These are phyloP conservation scores for Irpex lacteus DNA, from an alignment of 1,284 basidiomycete genomes.

Conservation along the genomic window DNA sequence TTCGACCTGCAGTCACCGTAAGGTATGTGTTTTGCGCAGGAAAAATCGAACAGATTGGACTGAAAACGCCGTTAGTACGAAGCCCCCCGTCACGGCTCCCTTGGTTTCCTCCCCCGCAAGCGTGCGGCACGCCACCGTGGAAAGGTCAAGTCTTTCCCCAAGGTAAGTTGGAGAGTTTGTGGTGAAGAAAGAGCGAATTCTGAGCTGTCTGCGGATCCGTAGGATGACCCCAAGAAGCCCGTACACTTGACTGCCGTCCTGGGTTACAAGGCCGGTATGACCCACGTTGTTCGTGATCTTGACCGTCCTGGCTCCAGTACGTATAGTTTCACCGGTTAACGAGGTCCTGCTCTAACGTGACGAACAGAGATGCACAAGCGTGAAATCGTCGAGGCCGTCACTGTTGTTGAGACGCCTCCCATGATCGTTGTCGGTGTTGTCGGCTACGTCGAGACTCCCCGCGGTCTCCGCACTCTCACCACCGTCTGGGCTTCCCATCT, in stretches of 20 bases:
- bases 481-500: constrained; percentile 85
- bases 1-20: constrained; percentile 34
- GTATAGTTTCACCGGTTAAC: constrained; percentile 30
- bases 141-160: constrained; percentile 98
- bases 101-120: constrained; percentile 94
- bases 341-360: constrained; percentile 12
- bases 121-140: constrained; percentile 94
- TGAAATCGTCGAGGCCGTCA: constrained; percentile 98
- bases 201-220: constrained; percentile 15
- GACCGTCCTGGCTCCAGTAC: constrained; percentile 97
- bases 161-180: constrained; percentile 46
- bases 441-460: constrained; percentile 99
- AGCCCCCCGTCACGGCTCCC: constrained; percentile 92
- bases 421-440: constrained; percentile 98
- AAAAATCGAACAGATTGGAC: constrained; percentile 8
- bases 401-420: constrained; percentile 96
- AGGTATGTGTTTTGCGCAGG: constrained; percentile 29
- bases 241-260: constrained; percentile 98
- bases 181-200: constrained; percentile 3
- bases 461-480: constrained; percentile 88
- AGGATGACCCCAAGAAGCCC: constrained; percentile 99
- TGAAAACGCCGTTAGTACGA: constrained; percentile 65
- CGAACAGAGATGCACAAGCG: constrained; percentile 95
- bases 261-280: constrained; percentile 99
- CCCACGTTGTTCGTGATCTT: constrained; percentile 98